Evolutionary conservation across 2,329 filamentous ascomycete genomes (phyloP).

Genomic region (Colletotrichum camelliae): DNA sequence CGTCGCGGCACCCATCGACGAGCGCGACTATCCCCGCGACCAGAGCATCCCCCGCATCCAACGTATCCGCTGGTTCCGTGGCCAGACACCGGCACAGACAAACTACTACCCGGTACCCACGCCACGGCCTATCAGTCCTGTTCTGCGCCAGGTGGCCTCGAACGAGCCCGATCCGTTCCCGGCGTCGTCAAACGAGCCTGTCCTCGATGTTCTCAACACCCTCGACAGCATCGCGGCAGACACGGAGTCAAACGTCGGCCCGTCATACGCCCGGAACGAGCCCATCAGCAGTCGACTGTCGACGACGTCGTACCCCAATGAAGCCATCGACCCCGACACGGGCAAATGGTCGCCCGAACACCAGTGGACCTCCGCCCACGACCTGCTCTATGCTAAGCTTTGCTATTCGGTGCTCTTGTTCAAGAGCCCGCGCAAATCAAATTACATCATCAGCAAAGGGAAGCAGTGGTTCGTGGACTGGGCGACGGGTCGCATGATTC

Average conservation of each 20-base stretch:
- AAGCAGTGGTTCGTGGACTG: conserved; percentile 67
- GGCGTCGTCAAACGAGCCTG: conserved; percentile 10
- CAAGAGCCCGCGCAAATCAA: conserved; percentile 61
- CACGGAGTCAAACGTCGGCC: conserved; percentile 7
- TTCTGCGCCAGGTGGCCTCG: background rate
- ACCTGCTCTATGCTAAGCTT: conserved; percentile 64
- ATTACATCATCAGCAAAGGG: conserved; percentile 61
- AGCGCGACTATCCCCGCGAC: conserved; percentile 68
- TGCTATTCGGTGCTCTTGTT: conserved; percentile 65
- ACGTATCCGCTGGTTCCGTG: conserved; percentile 55
- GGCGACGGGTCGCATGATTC: conserved; percentile 59
- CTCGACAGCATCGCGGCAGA: background rate
- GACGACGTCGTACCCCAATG: conserved; percentile 50
- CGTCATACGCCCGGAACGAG: conserved; percentile 19
- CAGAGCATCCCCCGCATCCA: conserved; percentile 66
- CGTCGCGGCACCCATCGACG: conserved; percentile 72
- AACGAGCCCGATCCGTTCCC: conserved; percentile 5
- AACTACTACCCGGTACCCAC: conserved; percentile 19
- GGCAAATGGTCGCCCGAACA: conserved; percentile 64
- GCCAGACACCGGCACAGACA: conserved; percentile 36
- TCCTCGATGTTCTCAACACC: background rate
- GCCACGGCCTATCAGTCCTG: conserved; percentile 7
- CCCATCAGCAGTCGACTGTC: conserved; percentile 43
- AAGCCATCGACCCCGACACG: conserved; percentile 50
- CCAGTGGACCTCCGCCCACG: conserved; percentile 59